Evolutionary conservation across 1,284 basidiomycete species (phyloP).

Genomic region (Salmacisia buchloeana): DNA sequence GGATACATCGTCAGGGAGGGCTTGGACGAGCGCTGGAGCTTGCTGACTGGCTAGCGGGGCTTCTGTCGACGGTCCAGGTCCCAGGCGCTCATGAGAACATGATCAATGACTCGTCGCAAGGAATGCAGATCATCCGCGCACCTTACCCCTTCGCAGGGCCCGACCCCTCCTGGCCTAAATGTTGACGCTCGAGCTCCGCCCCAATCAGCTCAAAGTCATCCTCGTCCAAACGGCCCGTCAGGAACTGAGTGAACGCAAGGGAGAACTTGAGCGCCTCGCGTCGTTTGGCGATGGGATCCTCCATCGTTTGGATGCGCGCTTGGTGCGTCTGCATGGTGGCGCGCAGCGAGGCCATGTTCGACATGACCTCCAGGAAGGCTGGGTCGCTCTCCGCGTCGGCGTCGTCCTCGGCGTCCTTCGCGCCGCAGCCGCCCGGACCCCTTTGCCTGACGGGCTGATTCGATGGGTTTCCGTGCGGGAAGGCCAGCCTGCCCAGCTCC

Average conservation of each 20-base stretch:
- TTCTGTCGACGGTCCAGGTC: no score
- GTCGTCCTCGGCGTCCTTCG: neutral
- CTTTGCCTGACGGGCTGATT: no score
- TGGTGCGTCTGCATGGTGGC: neutral
- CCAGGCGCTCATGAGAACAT: no score
- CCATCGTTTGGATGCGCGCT: neutral
- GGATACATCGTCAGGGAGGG: constrained; percentile 33
- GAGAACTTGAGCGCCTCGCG: neutral
- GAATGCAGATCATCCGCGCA: no score
- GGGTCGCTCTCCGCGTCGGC: neutral
- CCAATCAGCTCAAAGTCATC: neutral
- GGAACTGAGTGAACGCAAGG: neutral
- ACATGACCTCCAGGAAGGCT: no score
- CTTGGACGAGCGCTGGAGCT: constrained; percentile 28
- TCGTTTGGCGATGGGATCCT: neutral
- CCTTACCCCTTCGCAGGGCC: no score
- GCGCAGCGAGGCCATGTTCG: neutral
- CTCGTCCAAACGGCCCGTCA: neutral
- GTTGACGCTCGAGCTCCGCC: no score
- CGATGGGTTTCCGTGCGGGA: neutral
- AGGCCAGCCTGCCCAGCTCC: neutral
- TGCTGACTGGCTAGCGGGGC: no score
- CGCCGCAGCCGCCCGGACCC: no score
- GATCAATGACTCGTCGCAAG: no score
- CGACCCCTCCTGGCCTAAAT: no score